Conservation (phyloP, 73 alveolate genomes). For the Blepharisma stoltei region DNA sequence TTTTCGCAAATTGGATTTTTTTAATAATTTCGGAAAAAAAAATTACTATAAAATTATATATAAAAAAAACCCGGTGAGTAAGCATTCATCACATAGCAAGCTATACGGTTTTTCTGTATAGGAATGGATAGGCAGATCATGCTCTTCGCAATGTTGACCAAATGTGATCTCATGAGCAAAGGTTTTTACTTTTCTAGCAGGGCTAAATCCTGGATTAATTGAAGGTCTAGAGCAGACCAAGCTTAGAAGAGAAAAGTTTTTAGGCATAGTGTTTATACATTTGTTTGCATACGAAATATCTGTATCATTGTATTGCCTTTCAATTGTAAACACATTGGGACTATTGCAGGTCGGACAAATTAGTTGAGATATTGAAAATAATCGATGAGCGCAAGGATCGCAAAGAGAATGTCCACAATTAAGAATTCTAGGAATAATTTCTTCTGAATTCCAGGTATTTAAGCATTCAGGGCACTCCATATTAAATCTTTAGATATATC, state of each 20-base stretch:
- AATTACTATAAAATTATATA: no score
- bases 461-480: slow-evolving; percentile 68
- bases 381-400: slow-evolving; percentile 31
- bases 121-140: slow-evolving; percentile 18
- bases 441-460: slow-evolving; percentile 47
- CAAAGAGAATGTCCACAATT: slow-evolving; percentile 67
- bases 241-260: slow-evolving; percentile 29
- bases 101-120: slow-evolving; percentile 23
- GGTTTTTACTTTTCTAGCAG: neutral
- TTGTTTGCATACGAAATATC: neutral
- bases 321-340: neutral
- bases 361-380: neutral
- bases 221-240: neutral
- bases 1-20: no score
- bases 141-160: slow-evolving; percentile 16
- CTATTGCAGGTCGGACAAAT: slow-evolving; percentile 11
- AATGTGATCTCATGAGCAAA: neutral
- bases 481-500: neutral
- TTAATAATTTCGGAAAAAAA: no score
- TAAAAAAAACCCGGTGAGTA: no score
- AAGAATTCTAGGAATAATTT: slow-evolving; percentile 57
- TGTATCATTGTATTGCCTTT: slow-evolving; percentile 7
- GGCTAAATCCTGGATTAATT: neutral
- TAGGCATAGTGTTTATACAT: slow-evolving; percentile 20
- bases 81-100: slow-evolving; percentile 24